Evolutionary conservation across 805 yeast species (phyloP).

Genomic region (Yamadazyma paraphyllophila): DNA sequence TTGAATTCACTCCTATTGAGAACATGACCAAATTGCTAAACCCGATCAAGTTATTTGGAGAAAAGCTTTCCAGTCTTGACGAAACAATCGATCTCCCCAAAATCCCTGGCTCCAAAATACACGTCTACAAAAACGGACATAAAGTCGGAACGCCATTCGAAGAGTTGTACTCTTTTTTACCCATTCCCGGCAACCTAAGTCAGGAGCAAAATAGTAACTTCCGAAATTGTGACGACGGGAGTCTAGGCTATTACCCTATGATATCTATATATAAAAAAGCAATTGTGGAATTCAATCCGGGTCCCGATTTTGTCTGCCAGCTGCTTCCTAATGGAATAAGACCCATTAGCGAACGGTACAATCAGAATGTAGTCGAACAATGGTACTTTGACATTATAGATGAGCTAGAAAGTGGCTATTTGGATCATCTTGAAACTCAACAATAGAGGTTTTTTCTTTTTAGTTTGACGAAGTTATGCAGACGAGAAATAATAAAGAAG

Average conservation of each 20-base stretch:
- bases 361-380: conserved; percentile 74
- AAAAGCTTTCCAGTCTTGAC: conserved; percentile 41
- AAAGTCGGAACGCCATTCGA: conserved; percentile 63
- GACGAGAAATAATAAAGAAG: too few species aligned
- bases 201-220: conserved; percentile 40
- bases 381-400: conserved; percentile 81
- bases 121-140: conserved; percentile 76
- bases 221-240: conserved; percentile 68
- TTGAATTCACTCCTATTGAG: conserved; percentile 70
- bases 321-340: conserved; percentile 31
- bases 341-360: conserved; percentile 59
- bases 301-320: conserved; percentile 55
- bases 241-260: conserved; percentile 89
- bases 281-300: conserved; percentile 64
- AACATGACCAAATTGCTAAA: conserved; percentile 71
- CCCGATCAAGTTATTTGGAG: conserved; percentile 71
- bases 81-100: conserved; percentile 32
- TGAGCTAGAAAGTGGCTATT: conserved; percentile 65
- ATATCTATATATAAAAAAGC: conserved; percentile 82
- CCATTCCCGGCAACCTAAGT: conserved; percentile 56
- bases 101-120: conserved; percentile 57
- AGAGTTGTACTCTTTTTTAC: conserved; percentile 70
- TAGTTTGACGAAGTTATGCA: background rate
- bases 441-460: background rate
- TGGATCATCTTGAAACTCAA: conserved; percentile 42